Evolutionary conservation across 2,329 filamentous ascomycete species (phyloP).

Genomic region (Didymella exigua): DNA sequence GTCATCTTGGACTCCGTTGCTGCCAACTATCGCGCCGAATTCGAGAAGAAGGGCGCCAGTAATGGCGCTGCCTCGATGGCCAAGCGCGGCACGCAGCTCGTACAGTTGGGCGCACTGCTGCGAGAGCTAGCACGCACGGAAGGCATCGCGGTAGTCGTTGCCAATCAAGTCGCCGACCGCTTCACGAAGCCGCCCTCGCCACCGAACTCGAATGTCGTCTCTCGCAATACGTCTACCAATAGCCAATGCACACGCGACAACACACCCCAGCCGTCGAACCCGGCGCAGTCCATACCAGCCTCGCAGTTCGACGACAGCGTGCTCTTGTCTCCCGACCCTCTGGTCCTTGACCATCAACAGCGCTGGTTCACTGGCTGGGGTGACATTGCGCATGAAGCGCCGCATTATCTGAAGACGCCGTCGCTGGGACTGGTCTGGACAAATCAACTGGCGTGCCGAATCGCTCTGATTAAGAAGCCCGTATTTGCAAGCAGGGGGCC

Average conservation of each 20-base stretch:
- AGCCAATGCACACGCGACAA: constrained; percentile 32
- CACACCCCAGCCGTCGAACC: constrained; percentile 21
- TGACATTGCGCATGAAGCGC: constrained; percentile 56
- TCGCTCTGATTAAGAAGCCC: constrained; percentile 78
- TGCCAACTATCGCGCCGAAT: constrained; percentile 93
- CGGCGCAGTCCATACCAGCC: constrained; percentile 10
- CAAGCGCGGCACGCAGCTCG: constrained; percentile 75
- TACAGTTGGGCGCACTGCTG: constrained; percentile 75
- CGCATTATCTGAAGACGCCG: constrained; percentile 71
- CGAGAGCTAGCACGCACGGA: constrained; percentile 75
- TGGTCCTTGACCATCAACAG: constrained; percentile 87
- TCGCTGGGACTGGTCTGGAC: constrained; percentile 89
- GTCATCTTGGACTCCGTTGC: constrained; percentile 90
- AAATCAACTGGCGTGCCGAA: constrained; percentile 81
- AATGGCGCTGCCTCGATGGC: constrained; percentile 63
- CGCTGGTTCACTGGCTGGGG: constrained; percentile 97
- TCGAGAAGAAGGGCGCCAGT: constrained; percentile 62
- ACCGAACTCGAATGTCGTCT: constrained; percentile 31
- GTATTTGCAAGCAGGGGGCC: constrained; percentile 48
- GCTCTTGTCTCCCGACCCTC: constrained; percentile 58
- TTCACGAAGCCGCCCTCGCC: constrained; percentile 58
- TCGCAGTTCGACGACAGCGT: constrained; percentile 24
- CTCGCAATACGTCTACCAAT: constrained; percentile 36
- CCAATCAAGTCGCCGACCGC: constrained; percentile 93
- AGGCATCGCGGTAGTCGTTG: constrained; percentile 82